phyloP scores from a whole-genome alignment of 2,329 filamentous ascomycete genomes.

The Ophiosphaerella narmari region DNA sequence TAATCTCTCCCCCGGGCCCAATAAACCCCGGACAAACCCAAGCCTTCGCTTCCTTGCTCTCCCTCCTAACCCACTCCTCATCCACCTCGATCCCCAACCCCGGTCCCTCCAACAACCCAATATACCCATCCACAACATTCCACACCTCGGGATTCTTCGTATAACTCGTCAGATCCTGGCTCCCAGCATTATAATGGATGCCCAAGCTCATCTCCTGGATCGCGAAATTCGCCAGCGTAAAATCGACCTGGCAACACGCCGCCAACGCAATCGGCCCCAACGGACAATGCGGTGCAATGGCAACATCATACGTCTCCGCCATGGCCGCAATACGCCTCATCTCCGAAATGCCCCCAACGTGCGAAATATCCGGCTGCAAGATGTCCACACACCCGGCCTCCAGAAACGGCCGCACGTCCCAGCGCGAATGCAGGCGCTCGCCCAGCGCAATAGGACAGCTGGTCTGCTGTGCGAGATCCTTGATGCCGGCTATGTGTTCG shows the following conservation, averaged over 20 bases:
- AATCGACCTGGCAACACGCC: constrained; percentile 69
- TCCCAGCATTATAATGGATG: constrained; percentile 72
- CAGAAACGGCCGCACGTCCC: constrained; percentile 75
- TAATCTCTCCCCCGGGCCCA: constrained; percentile 67
- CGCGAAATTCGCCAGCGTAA: constrained; percentile 64
- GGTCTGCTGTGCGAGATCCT: constrained; percentile 61
- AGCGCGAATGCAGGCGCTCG: constrained; percentile 72
- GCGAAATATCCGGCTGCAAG: constrained; percentile 73
- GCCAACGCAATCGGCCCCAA: constrained; percentile 74
- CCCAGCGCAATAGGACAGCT: constrained; percentile 72
- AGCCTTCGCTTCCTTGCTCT: constrained; percentile 63
- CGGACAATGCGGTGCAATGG: constrained; percentile 74
- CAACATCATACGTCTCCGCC: constrained; percentile 74
- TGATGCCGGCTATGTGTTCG: constrained; percentile 70
- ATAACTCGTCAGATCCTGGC: constrained; percentile 60
- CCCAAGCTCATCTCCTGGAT: constrained; percentile 81
- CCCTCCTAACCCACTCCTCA: constrained; percentile 67
- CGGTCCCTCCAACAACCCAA: constrained; percentile 62
- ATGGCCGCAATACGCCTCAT: constrained; percentile 70
- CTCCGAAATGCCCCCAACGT: constrained; percentile 75
- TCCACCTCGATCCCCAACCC: constrained; percentile 72
- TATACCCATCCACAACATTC: constrained; percentile 68
- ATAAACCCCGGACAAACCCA: constrained; percentile 71
- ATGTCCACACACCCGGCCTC: constrained; percentile 71
- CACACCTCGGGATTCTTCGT: constrained; percentile 68